Evolutionary conservation across 129 eudicot genomes (phyloP), one percentile per base, ranked within the genome.

Genomic region (Pittosporum tobira): DNA sequence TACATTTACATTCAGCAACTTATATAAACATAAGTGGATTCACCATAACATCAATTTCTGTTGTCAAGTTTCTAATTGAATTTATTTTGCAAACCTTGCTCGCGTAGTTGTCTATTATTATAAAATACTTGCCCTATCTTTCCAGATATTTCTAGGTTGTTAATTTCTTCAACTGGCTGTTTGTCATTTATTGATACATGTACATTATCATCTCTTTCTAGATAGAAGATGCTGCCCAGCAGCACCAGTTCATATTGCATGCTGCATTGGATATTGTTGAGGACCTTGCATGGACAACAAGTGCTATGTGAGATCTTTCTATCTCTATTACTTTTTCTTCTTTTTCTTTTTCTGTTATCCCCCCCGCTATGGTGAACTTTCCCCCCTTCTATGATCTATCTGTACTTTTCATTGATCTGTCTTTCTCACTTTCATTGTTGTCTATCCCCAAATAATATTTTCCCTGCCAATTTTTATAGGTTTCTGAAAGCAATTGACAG

Each of bases 181-280:
- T 12, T 21, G 22, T 44, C 12, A 10, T 65, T 25, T 29, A 1
- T 45, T 56, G 26, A 66, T 30, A 15, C 57, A 1, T 44, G 42
- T 38, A 18, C 48, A 26, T 51, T 22, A 15, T 50, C 13, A n/a
- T 54, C 14, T 43, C 15, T 14, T 70, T 28, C 25, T 65, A 90
- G 98, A 90, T 74, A 65, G 98, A 90, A 69, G 98, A 90, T 55
- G 94, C 81, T 69, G 94, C 94, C 65, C 94, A 90, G 67, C 87
- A 82, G 71, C 97, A 90, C 73, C 97, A 90, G 71, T 90, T 90
- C 62, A 90, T 90, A 47, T 65, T 90, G 48, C 97, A 90, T 65
- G 95, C 97, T 4, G 95, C 94, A 27, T 74, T 90, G 75, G 98
- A 90, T 75, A 77, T 90, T 57, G 98, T 90, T 45, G 95, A 90